A percentile compares a stretch with the other conserved stretches of the same genome.
phyloP scores from a whole-genome alignment of 208 protist species.

The Crithidia bombi region DNA sequence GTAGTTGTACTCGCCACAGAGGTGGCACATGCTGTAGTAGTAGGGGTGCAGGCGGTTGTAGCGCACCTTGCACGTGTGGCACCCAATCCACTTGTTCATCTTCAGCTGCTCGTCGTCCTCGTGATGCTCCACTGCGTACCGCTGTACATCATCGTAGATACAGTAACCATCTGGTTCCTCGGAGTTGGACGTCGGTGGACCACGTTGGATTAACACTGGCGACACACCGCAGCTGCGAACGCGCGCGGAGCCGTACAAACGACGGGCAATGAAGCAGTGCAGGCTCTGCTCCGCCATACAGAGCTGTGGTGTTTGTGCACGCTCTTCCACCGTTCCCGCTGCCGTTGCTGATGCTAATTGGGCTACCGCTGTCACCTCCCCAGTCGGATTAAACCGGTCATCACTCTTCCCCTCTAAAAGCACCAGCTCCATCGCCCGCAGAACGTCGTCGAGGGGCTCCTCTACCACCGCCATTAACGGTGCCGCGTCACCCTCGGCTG shows the following conservation, averaged over 20 bases:
- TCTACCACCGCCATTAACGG: slow-evolving; percentile 17
- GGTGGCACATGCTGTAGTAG: slow-evolving; percentile 96
- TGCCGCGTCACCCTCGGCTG: background rate
- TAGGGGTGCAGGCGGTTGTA: slow-evolving; percentile 95
- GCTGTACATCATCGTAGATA: slow-evolving; percentile 77
- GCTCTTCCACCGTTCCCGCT: background rate
- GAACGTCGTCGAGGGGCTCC: slow-evolving; percentile 31
- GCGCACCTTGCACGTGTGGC: slow-evolving; percentile 88
- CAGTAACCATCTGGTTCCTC: slow-evolving; percentile 77
- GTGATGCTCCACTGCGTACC: slow-evolving; percentile 59
- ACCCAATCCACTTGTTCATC: slow-evolving; percentile 61
- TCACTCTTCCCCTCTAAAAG: slow-evolving; percentile 42
- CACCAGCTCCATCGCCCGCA: slow-evolving; percentile 51
- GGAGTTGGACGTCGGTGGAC: slow-evolving; percentile 57
- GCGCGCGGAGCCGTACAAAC: slow-evolving; percentile 50
- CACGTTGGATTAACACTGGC: slow-evolving; percentile 49
- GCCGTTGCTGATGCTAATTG: slow-evolving; percentile 3
- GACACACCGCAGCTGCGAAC: slow-evolving; percentile 51
- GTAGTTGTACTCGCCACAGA: slow-evolving; percentile 96
- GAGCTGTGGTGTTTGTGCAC: slow-evolving; percentile 2
- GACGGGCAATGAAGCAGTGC: slow-evolving; percentile 74
- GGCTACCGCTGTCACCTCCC: background rate
- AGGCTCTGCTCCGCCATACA: slow-evolving; percentile 53
- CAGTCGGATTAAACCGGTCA: slow-evolving; percentile 28
- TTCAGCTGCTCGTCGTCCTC: slow-evolving; percentile 44